These are phyloP conservation scores for Oidium heveae DNA, from an alignment of 2,329 filamentous ascomycete species.

Conservation along the genomic window DNA sequence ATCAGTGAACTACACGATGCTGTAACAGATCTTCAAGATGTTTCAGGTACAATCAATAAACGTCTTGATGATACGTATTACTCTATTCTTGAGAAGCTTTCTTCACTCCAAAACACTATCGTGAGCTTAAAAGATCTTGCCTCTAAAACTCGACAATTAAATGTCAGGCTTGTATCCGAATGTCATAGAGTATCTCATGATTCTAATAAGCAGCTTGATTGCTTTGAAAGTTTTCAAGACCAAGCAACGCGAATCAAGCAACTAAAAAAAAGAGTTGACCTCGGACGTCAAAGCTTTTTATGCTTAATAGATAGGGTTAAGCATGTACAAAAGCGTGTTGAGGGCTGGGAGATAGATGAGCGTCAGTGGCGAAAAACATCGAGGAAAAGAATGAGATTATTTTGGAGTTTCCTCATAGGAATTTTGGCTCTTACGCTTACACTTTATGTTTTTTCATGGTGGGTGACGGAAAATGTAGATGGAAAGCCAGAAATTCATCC, in stretches of 20 bases:
- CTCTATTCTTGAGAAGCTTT: conserved; percentile 42
- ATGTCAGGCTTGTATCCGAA: conserved; percentile 32
- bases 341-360: conserved; percentile 42
- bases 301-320: conserved; percentile 37
- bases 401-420: conserved; percentile 21
- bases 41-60: conserved; percentile 35
- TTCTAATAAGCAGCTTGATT: conserved; percentile 24
- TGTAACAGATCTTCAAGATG: conserved; percentile 26
- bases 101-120: conserved; percentile 36
- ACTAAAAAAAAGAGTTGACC: conserved; percentile 34
- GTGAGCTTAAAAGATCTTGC: conserved; percentile 41
- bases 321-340: conserved; percentile 34
- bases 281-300: conserved; percentile 32
- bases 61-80: conserved; percentile 53
- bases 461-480: background rate
- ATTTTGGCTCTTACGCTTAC: background rate
- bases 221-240: conserved; percentile 33
- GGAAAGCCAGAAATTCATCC: too few relatives aligned
- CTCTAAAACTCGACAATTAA: conserved; percentile 29
- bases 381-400: conserved; percentile 31
- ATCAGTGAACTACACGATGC: conserved; percentile 22
- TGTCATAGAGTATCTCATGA: conserved; percentile 33
- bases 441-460: background rate
- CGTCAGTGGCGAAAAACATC: conserved; percentile 42
- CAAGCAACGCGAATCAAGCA: conserved; percentile 37